Evolutionary conservation across 2,329 filamentous ascomycete genomes (phyloP).

Genomic region (Tolypocladium guangdongense): DNA sequence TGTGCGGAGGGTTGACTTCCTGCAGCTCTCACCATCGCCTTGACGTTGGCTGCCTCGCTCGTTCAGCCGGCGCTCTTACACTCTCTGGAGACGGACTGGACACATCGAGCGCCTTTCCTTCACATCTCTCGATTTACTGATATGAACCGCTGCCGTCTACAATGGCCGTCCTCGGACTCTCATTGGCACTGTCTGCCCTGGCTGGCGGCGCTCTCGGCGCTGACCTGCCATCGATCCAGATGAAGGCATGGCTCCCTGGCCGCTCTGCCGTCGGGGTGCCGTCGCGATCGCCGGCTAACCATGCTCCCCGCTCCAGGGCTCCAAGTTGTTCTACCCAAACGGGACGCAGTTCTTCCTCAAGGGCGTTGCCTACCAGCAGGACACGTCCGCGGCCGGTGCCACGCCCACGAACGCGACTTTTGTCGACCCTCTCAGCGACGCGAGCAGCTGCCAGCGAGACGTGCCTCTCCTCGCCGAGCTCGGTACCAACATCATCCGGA

Average conservation of each 20-base stretch:
- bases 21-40: not conserved
- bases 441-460: conserved; percentile 65
- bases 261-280: not conserved
- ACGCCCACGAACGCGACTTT: conserved; percentile 42
- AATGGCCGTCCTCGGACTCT: conserved; percentile 22
- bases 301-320: conserved; percentile 38
- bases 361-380: conserved; percentile 92
- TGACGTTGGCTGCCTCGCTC: not conserved
- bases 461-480: conserved; percentile 70
- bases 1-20: not conserved
- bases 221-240: conserved; percentile 47
- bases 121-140: not conserved
- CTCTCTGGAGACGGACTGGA: not conserved
- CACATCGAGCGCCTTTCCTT: not conserved
- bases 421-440: conserved; percentile 72
- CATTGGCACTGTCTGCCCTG: conserved; percentile 26
- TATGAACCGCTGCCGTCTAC: conserved; percentile 3
- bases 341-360: conserved; percentile 65
- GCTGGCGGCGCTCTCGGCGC: conserved; percentile 29
- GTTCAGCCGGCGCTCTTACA: not conserved
- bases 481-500: conserved; percentile 85
- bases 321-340: conserved; percentile 83
- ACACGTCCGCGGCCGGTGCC: conserved; percentile 46
- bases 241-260: conserved; percentile 47
- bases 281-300: not conserved